Percentiles rank a stretch among this genome's conserved stretches.
phyloP scores from a whole-genome alignment of 192 early-diverging fungal genomes.

The Phycomyces nitens region DNA sequence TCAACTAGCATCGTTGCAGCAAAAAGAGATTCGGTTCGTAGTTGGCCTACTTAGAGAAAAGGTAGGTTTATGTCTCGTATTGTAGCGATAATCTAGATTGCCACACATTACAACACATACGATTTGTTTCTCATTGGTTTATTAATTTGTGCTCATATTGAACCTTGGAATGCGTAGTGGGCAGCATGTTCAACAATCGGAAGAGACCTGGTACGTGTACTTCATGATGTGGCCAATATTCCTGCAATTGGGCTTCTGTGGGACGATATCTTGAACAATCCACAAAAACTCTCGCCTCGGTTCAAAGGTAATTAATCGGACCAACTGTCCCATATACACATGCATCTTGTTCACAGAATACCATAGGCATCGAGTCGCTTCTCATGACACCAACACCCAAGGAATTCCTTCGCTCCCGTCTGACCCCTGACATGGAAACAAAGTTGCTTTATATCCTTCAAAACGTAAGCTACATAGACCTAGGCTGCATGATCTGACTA shows the following conservation, averaged over 20 bases:
- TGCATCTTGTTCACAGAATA: too few species aligned
- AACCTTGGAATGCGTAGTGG: conserved; percentile 23
- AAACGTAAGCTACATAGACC: conserved; percentile 31
- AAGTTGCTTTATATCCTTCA: conserved; percentile 65
- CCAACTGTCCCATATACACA: too few species aligned
- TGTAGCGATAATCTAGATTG: too few species aligned
- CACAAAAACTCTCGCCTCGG: conserved; percentile 51
- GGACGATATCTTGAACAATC: conserved; percentile 50
- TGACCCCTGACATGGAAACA: conserved; percentile 68
- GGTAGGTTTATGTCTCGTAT: conserved; percentile 35
- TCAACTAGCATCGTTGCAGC: conserved; percentile 38
- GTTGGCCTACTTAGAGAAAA: conserved; percentile 52
- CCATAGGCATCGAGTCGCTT: conserved; percentile 53
- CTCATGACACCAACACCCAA: conserved; percentile 58
- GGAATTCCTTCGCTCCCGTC: conserved; percentile 52
- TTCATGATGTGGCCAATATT: conserved; percentile 58
- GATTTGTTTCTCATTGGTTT: not conserved
- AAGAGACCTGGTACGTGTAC: conserved; percentile 60
- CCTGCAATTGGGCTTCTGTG: conserved; percentile 54
- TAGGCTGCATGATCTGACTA: not conserved
- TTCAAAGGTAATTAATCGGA: conserved; percentile 47
- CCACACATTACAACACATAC: not conserved
- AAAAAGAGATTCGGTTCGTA: conserved; percentile 47
- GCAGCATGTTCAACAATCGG: conserved; percentile 56
- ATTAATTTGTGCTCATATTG: not conserved